These are phyloP conservation scores for Penicillium sp. DNA, from an alignment of 2,329 filamentous ascomycete genomes.

Conservation along the genomic window DNA sequence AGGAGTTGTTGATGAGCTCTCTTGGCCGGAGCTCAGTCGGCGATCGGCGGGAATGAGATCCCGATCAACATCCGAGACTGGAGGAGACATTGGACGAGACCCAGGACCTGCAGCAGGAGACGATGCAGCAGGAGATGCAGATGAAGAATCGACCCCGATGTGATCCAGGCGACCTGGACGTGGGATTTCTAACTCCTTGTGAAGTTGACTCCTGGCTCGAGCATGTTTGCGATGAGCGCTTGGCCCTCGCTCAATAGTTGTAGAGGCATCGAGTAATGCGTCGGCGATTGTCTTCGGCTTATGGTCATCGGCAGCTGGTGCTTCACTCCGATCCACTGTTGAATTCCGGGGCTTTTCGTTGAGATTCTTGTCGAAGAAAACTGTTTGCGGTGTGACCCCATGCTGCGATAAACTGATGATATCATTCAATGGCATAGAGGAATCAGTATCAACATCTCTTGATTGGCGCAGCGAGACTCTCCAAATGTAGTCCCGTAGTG, in stretches of 20 bases:
- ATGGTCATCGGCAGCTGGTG: constrained; percentile 35
- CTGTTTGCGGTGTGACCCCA: constrained; percentile 75
- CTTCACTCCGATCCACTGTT: constrained; percentile 25
- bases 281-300: constrained; percentile 75
- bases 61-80: constrained; percentile 32
- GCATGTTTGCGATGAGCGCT: constrained; percentile 44
- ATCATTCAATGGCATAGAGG: constrained; percentile 54
- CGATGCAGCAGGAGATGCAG: constrained; percentile 34
- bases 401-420: constrained; percentile 71
- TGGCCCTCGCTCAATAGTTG: constrained; percentile 67
- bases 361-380: constrained; percentile 80
- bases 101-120: constrained; percentile 31
- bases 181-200: constrained; percentile 27
- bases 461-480: constrained; percentile 68
- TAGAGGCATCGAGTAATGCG: constrained; percentile 84
- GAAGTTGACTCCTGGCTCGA: constrained; percentile 39
- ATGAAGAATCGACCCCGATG: constrained; percentile 25
- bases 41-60: constrained; percentile 29
- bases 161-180: constrained; percentile 22
- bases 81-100: constrained; percentile 33
- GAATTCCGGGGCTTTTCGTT: constrained; percentile 43
- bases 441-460: constrained; percentile 42
- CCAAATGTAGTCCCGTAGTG: constrained; percentile 86
- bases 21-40: constrained; percentile 25
- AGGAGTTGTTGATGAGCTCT: constrained; percentile 27